phyloP scores from a whole-genome alignment of 2,329 filamentous ascomycete genomes.

The Diplodia seriata region DNA sequence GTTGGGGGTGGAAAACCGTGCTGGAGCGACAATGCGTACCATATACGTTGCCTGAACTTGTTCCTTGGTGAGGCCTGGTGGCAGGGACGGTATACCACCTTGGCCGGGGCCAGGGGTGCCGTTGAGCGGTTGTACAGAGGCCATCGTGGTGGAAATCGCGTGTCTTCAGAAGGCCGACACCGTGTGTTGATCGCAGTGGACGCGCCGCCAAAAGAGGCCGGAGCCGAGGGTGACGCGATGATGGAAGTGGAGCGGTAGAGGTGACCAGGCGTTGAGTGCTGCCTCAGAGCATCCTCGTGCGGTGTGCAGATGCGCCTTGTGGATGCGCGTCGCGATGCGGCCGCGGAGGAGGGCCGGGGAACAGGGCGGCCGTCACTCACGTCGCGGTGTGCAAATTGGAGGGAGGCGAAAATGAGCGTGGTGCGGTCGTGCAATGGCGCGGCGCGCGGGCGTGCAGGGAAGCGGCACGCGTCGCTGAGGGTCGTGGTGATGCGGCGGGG shows the following conservation, averaged over 20 bases:
- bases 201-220: conserved; percentile 23
- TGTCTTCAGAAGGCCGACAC: conserved; percentile 20
- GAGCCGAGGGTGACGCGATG: conserved; percentile 20
- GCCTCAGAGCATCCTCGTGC: conserved; percentile 32
- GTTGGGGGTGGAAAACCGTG: conserved; percentile 20
- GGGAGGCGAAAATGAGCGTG: conserved; percentile 33
- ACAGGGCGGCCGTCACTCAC: conserved; percentile 27
- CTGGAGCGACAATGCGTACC: conserved; percentile 55
- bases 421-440: conserved; percentile 30
- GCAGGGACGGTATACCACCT: conserved; percentile 64
- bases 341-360: conserved; percentile 31
- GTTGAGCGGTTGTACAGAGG: conserved; percentile 77
- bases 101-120: conserved; percentile 60
- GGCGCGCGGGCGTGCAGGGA: conserved; percentile 29
- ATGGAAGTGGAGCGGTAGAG: conserved; percentile 14
- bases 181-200: conserved; percentile 12
- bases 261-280: conserved; percentile 20
- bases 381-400: conserved; percentile 31
- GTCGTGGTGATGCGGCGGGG: conserved; percentile 46
- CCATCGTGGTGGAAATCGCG: conserved; percentile 61
- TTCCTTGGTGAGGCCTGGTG: conserved; percentile 74
- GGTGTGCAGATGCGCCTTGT: conserved; percentile 28
- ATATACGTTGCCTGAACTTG: conserved; percentile 77
- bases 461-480: conserved; percentile 44
- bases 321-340: conserved; percentile 29